A percentile compares a stretch with the other conserved stretches of the same genome.
These are phyloP conservation scores for Hypoxylon sp. DNA, from an alignment of 2,329 filamentous ascomycete genomes.

Conservation along the genomic window DNA sequence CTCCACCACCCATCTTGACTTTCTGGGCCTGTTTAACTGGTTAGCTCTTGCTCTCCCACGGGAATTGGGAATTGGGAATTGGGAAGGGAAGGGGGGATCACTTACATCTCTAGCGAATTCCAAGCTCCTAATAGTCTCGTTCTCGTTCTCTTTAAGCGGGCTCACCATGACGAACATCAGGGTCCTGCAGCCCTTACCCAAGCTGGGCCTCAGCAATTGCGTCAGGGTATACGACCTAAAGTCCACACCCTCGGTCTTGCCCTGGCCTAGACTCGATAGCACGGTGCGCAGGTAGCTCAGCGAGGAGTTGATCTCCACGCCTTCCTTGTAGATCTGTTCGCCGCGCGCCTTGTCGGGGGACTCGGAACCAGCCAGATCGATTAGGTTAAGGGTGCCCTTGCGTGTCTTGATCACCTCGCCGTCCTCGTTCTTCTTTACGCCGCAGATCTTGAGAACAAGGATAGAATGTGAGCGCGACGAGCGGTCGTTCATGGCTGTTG, in stretches of 20 bases:
- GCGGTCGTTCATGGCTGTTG: constrained; percentile 97
- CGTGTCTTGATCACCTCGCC: constrained; percentile 77
- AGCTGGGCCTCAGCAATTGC: constrained; percentile 92
- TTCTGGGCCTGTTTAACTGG: constrained; percentile 49
- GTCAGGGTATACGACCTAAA: constrained; percentile 98
- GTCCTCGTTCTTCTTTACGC: constrained; percentile 78
- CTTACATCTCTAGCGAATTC: constrained; percentile 94
- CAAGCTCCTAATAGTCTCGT: constrained; percentile 93
- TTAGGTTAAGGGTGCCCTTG: constrained; percentile 94
- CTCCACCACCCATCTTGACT: constrained; percentile 51
- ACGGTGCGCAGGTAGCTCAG: constrained; percentile 94
- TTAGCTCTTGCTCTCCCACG: constrained; percentile 14
- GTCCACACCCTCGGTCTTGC: constrained; percentile 84
- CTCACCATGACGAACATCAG: constrained; percentile 99
- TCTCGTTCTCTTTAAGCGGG: constrained; percentile 89
- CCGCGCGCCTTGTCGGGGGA: constrained; percentile 79
- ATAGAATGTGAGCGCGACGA: constrained; percentile 96
- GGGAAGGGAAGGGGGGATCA: constrained; percentile 15
- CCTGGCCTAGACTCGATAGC: constrained; percentile 90
- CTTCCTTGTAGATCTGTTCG: constrained; percentile 90
- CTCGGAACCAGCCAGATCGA: constrained; percentile 95
- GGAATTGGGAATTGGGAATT: no score
- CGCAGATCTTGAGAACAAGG: constrained; percentile 86
- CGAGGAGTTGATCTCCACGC: constrained; percentile 97
- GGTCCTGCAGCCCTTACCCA: constrained; percentile 96